Percentiles rank a stretch among this genome's conserved stretches.
phyloP scores from a whole-genome alignment of 1,284 basidiomycete species.

The Binderoboletus segoi region DNA sequence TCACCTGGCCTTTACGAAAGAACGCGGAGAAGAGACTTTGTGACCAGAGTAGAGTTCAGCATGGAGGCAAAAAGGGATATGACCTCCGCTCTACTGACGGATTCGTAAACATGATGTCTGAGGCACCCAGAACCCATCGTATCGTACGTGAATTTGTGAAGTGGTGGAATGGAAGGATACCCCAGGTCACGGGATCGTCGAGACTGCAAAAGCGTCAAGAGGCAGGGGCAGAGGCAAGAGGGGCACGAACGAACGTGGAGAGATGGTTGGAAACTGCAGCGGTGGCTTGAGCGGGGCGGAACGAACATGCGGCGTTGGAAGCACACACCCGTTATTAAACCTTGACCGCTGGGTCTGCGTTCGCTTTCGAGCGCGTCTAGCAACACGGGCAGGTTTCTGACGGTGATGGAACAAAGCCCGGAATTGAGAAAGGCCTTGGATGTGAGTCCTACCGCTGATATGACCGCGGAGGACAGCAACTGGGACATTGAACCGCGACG shows the following conservation, averaged over 20 bases:
- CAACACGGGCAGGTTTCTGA: constrained; percentile 70
- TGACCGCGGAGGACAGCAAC: constrained; percentile 53
- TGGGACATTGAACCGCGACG: constrained; percentile 24
- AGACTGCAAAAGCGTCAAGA: constrained; percentile 45
- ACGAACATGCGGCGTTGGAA: constrained; percentile 3
- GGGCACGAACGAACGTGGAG: constrained; percentile 67
- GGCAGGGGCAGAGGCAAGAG: constrained; percentile 1
- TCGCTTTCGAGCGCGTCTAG: constrained; percentile 60
- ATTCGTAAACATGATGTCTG: constrained; percentile 96
- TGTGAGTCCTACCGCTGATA: constrained; percentile 64
- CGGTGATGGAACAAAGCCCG: constrained; percentile 65
- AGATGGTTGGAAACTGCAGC: constrained; percentile 86
- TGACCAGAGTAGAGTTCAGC: constrained; percentile 35
- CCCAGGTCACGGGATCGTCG: constrained; percentile 84
- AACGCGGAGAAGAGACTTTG: constrained; percentile 77
- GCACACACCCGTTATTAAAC: constrained; percentile 73
- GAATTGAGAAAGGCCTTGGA: constrained; percentile 77
- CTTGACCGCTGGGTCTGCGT: constrained; percentile 53
- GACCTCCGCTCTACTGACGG: constrained; percentile 51
- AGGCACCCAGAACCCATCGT: constrained; percentile 88
- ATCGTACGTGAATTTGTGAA: constrained; percentile 64
- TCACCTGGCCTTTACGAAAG: constrained; percentile 89
- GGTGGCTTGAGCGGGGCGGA: neutral
- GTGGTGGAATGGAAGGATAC: constrained; percentile 67
- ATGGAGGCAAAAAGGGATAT: constrained; percentile 1